phyloP scores from a whole-genome alignment of 441 rosid genomes.

The Brassica hybrid region DNA sequence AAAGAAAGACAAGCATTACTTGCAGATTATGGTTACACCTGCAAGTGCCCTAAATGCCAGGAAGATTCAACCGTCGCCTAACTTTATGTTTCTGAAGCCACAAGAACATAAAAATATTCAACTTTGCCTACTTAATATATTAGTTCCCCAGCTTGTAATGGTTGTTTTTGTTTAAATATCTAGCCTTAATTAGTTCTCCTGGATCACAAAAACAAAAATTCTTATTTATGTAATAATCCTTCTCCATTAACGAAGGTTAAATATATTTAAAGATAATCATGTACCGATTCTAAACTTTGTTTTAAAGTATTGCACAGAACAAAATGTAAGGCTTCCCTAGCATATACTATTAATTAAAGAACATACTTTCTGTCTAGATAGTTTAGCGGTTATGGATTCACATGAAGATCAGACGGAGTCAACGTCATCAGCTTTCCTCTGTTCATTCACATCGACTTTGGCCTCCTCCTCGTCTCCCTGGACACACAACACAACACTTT shows the following conservation, averaged over 20 bases:
- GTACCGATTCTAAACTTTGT: slow-evolving; percentile 4
- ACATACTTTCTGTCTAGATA: not conserved
- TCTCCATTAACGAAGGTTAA: not conserved
- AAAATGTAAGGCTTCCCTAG: slow-evolving; percentile 2
- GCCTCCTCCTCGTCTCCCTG: slow-evolving; percentile 53
- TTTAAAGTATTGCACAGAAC: slow-evolving; percentile 9
- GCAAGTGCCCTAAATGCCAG: not conserved
- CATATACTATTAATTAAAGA: not conserved
- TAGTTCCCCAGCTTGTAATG: not conserved
- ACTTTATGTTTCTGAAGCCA: not conserved
- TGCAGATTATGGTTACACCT: slow-evolving; percentile 70
- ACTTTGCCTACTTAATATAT: not conserved
- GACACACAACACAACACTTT: not conserved
- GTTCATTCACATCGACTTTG: slow-evolving; percentile 51
- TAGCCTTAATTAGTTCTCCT: not conserved
- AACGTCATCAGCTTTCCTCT: slow-evolving; percentile 45
- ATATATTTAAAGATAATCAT: too few species aligned
- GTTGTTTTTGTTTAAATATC: not conserved
- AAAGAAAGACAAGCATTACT: slow-evolving; percentile 55
- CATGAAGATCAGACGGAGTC: slow-evolving; percentile 41
- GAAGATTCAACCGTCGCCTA: not conserved
- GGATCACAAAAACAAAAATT: not conserved
- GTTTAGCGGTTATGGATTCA: not conserved
- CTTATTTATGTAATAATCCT: too few species aligned
- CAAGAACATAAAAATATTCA: not conserved